Percentiles rank a stretch among this genome's conserved stretches.
These are phyloP conservation scores for Pseudoneurospora amorphoporcata DNA, from an alignment of 495 filamentous ascomycete species.

Conservation along the genomic window DNA sequence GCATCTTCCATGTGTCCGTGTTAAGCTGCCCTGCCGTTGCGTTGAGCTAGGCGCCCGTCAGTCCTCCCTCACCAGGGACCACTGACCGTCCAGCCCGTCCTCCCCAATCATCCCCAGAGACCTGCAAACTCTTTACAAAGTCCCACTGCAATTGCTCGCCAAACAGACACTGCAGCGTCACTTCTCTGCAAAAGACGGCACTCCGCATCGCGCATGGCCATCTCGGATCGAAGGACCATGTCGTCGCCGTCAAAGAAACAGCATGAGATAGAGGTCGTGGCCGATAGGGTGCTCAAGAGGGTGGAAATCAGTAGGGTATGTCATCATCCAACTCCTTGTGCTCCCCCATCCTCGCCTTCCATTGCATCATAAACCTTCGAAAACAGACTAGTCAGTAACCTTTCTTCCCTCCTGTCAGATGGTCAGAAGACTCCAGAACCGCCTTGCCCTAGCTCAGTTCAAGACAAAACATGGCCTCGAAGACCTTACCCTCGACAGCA, in stretches of 20 bases:
- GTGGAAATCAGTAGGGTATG: slow-evolving; percentile 77
- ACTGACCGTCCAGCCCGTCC: not conserved
- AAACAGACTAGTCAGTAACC: slow-evolving; percentile 1
- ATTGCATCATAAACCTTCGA: not conserved
- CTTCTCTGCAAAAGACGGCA: slow-evolving; percentile 14
- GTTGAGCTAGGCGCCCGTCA: not conserved
- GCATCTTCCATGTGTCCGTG: not conserved
- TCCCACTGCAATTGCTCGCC: slow-evolving; percentile 11
- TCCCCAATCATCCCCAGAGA: slow-evolving; percentile 18
- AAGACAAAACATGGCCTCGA: slow-evolving; percentile 90
- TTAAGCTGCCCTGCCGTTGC: not conserved
- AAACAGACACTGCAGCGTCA: slow-evolving; percentile 11
- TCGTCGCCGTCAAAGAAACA: slow-evolving; percentile 47
- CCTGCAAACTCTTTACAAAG: slow-evolving; percentile 16
- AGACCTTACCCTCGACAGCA: slow-evolving; percentile 60
- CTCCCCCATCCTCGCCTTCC: not conserved
- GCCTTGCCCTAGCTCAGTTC: slow-evolving; percentile 88
- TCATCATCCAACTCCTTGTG: not conserved
- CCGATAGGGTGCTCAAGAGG: slow-evolving; percentile 57
- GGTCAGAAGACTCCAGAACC: slow-evolving; percentile 80
- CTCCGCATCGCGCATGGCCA: slow-evolving; percentile 3
- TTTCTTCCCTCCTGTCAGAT: slow-evolving; percentile 48
- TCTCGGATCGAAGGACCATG: slow-evolving; percentile 32
- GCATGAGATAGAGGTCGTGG: slow-evolving; percentile 48
- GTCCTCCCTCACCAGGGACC: not conserved